These are phyloP conservation scores for Aspergillus nanangensis DNA, from an alignment of 495 filamentous ascomycete genomes.

Conservation along the genomic window DNA sequence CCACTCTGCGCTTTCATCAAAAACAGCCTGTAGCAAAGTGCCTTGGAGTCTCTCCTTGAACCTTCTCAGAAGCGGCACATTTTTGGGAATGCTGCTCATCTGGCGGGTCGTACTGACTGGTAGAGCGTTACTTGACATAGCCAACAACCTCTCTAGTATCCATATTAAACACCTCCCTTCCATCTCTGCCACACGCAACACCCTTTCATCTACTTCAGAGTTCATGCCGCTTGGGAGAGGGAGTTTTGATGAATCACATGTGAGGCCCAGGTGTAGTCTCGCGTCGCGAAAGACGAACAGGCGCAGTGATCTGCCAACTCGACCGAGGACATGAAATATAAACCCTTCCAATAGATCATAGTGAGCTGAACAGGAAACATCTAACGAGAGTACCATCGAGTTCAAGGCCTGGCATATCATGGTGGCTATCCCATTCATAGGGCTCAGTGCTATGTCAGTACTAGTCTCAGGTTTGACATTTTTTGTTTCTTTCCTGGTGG, in stretches of 20 bases:
- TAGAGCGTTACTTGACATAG: slow-evolving; percentile 14
- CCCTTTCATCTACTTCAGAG: slow-evolving; percentile 15
- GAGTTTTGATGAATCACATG: slow-evolving; percentile 15
- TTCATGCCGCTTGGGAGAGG: slow-evolving; percentile 25
- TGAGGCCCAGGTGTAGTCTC: slow-evolving; percentile 18
- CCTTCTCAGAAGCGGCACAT: slow-evolving; percentile 13
- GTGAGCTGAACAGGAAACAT: slow-evolving; percentile 18
- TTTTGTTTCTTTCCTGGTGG: too few relatives aligned
- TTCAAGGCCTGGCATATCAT: slow-evolving; percentile 20
- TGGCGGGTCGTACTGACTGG: not conserved
- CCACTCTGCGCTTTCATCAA: slow-evolving; percentile 24
- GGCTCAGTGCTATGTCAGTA: too few relatives aligned
- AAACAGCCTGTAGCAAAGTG: slow-evolving; percentile 38
- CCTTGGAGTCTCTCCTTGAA: slow-evolving; percentile 32
- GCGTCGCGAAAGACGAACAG: slow-evolving; percentile 33
- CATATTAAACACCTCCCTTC: slow-evolving; percentile 35
- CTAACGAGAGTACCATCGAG: slow-evolving; percentile 25
- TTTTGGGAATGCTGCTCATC: not conserved
- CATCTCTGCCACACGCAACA: slow-evolving; percentile 14
- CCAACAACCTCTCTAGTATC: slow-evolving; percentile 31
- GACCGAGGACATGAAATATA: slow-evolving; percentile 28
- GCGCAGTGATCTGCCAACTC: slow-evolving; percentile 35
- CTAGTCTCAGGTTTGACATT: too few relatives aligned
- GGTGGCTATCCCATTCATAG: slow-evolving; percentile 14
- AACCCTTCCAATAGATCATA: slow-evolving; percentile 34